These are phyloP conservation scores for Sideroxylon spinosum DNA, from an alignment of 179 eudicot genomes.

Conservation along the genomic window DNA sequence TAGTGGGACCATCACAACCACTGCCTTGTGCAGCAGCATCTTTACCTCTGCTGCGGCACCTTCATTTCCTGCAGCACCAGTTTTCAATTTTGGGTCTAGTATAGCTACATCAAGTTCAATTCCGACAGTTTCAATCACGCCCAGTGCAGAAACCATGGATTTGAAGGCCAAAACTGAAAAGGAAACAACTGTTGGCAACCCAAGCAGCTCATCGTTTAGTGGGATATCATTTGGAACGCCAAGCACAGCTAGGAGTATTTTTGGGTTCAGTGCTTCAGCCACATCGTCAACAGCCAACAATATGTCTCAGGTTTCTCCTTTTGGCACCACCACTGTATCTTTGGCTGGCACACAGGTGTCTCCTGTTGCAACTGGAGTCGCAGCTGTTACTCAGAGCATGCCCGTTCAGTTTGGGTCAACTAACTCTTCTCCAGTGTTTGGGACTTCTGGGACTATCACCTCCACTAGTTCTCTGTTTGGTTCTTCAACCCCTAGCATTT, in stretches of 20 bases:
- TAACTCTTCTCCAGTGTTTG: constrained; percentile 27
- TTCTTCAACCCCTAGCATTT: constrained; percentile 25
- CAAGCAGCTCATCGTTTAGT: constrained; percentile 20
- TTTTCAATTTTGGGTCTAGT: constrained; percentile 29
- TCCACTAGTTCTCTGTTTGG: constrained; percentile 27
- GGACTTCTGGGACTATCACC: constrained; percentile 24
- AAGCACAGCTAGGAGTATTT: constrained; percentile 31
- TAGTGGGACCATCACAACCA: neutral
- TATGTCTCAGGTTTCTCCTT: constrained; percentile 27
- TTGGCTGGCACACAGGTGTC: constrained; percentile 23
- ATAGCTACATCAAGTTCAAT: constrained; percentile 23
- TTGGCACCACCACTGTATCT: constrained; percentile 28
- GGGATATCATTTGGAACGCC: constrained; percentile 23
- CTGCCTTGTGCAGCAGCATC: neutral
- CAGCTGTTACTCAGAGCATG: constrained; percentile 26
- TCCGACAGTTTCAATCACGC: constrained; percentile 23
- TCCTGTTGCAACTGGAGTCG: constrained; percentile 22
- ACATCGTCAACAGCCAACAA: constrained; percentile 24
- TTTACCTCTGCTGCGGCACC: constrained; percentile 8
- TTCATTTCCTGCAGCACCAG: constrained; percentile 24
- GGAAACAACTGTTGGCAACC: constrained; percentile 25
- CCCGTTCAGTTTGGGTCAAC: constrained; percentile 37
- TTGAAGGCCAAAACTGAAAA: constrained; percentile 29
- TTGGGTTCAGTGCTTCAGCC: constrained; percentile 32
- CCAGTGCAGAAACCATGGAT: constrained; percentile 29